Percentiles rank a stretch among this genome's conserved stretches.
These are phyloP conservation scores for Phytophthora cryptogea DNA, from an alignment of 352 stramenopile species.

Conservation along the genomic window DNA sequence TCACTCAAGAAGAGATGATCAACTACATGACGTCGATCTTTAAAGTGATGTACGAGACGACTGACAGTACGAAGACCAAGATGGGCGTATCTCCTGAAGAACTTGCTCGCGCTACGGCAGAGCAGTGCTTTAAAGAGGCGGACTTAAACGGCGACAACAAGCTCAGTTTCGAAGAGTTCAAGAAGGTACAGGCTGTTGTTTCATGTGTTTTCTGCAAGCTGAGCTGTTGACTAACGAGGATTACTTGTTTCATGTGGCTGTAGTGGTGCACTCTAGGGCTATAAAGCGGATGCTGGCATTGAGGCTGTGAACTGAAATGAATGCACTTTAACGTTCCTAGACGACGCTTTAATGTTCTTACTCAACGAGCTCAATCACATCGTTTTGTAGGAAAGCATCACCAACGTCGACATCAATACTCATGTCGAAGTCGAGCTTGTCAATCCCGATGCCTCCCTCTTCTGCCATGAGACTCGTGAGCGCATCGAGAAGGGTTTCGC, in stretches of 20 bases:
- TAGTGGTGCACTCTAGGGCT: conserved; percentile 50
- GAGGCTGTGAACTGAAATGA: conserved; percentile 30
- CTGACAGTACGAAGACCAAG: conserved; percentile 71
- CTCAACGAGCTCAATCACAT: conserved; percentile 20
- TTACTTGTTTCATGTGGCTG: conserved; percentile 5
- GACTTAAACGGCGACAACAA: conserved; percentile 86
- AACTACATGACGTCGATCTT: conserved; percentile 91
- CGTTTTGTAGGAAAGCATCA: conserved; percentile 27
- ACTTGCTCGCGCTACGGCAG: conserved; percentile 77
- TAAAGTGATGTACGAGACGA: conserved; percentile 90
- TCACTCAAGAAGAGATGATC: conserved; percentile 87
- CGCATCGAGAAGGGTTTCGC: conserved; percentile 46
- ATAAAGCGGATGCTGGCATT: conserved; percentile 9
- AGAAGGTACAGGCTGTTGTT: conserved; percentile 62
- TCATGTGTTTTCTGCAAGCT: conserved; percentile 4
- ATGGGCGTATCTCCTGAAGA: conserved; percentile 80
- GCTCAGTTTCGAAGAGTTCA: conserved; percentile 90
- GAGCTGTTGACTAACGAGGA: conserved; percentile 18
- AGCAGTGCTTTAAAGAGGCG: conserved; percentile 86
- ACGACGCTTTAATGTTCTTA: conserved; percentile 2
- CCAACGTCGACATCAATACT: conserved; percentile 32
- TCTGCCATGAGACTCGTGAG: conserved; percentile 47
- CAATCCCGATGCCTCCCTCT: conserved; percentile 47
- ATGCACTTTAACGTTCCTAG: conserved; percentile 15
- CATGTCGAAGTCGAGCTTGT: conserved; percentile 40